phyloP scores from a whole-genome alignment of 805 yeast species.

The Pichia eremophila region DNA sequence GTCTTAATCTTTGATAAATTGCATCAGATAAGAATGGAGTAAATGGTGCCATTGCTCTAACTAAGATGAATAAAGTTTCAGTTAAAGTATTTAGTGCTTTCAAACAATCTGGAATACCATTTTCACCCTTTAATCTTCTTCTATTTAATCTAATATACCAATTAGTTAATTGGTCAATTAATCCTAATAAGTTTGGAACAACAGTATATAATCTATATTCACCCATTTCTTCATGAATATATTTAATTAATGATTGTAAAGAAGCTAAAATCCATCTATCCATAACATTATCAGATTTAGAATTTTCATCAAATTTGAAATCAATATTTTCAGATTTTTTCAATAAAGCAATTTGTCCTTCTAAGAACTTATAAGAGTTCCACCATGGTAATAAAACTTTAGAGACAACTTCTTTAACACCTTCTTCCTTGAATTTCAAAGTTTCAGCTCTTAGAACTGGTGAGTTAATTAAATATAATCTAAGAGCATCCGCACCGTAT shows the following conservation, averaged over 20 bases:
- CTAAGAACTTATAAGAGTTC: constrained; percentile 94
- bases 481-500: constrained; percentile 96
- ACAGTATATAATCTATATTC: constrained; percentile 90
- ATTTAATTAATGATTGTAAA: constrained; percentile 82
- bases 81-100: constrained; percentile 85
- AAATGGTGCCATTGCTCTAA: constrained; percentile 97
- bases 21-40: constrained; percentile 93
- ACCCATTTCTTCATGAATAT: constrained; percentile 82
- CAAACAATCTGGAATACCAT: constrained; percentile 74
- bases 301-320: constrained; percentile 60
- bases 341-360: constrained; percentile 81
- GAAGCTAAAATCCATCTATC: constrained; percentile 96
- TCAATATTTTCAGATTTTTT: constrained; percentile 65
- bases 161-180: constrained; percentile 92
- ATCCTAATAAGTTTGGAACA: constrained; percentile 80
- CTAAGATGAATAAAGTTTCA: constrained; percentile 80
- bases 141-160: constrained; percentile 99
- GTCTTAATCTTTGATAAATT: constrained; percentile 69
- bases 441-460: constrained; percentile 97
- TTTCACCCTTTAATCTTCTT: constrained; percentile 93
- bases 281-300: constrained; percentile 80
- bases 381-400: constrained; percentile 97
- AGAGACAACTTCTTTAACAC: constrained; percentile 95
- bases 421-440: constrained; percentile 94
- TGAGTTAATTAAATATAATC: constrained; percentile 92